Evolutionary conservation across 2,329 filamentous ascomycete species (phyloP).

Genomic region (Bertia moriformis): DNA sequence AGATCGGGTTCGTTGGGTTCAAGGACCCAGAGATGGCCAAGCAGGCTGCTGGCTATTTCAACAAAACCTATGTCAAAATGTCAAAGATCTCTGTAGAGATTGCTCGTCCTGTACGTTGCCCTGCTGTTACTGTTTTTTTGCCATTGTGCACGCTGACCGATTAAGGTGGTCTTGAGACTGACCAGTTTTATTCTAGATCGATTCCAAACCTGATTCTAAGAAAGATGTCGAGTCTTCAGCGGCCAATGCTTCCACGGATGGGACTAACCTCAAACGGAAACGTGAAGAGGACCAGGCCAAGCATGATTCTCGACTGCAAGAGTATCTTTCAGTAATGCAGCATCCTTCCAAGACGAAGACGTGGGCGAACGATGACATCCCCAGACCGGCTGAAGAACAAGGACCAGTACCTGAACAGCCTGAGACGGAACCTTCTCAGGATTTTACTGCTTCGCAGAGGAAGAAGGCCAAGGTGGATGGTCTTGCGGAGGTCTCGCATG

Average conservation of each 20-base stretch:
- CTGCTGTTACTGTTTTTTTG: constrained; percentile 7
- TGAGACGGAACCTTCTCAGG: neutral
- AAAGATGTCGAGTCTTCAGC: constrained; percentile 9
- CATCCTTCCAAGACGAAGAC: neutral
- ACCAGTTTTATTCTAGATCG: constrained; percentile 20
- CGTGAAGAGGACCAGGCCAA: neutral
- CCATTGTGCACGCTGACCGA: constrained; percentile 8
- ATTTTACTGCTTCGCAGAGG: no score
- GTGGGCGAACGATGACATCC: neutral
- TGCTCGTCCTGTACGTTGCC: constrained; percentile 57
- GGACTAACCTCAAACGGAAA: constrained; percentile 19
- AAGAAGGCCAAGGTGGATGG: neutral
- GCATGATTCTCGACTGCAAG: constrained; percentile 2
- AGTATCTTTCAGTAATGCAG: neutral
- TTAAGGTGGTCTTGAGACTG: constrained; percentile 19
- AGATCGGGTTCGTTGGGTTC: constrained; percentile 93
- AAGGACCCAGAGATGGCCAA: constrained; percentile 67
- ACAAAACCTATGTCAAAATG: constrained; percentile 89
- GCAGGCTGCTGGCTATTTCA: constrained; percentile 84
- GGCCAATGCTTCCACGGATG: constrained; percentile 7
- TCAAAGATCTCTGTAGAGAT: constrained; percentile 83
- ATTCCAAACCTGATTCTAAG: constrained; percentile 14
- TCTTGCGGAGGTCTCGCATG: neutral
- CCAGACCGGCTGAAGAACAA: neutral
- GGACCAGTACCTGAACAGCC: neutral